Evolutionary conservation across 2,329 filamentous ascomycete genomes (phyloP).

Genomic region (Ascochyta rabiei): DNA sequence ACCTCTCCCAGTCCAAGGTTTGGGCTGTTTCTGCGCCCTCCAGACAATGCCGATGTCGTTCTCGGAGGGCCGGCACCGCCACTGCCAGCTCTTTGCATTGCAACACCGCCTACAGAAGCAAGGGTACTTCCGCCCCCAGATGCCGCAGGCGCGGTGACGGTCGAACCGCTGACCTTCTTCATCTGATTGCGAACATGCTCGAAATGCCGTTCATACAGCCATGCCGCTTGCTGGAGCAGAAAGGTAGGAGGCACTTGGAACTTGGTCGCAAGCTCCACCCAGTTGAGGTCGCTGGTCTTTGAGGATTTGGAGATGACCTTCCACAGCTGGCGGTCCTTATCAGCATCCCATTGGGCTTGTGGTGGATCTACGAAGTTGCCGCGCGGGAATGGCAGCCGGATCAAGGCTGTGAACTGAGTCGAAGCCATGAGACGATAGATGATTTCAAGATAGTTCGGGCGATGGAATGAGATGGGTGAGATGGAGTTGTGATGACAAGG

Average conservation of each 20-base stretch:
- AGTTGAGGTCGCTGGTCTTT: conserved; percentile 82
- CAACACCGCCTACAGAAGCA: conserved; percentile 46
- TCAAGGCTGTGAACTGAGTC: conserved; percentile 71
- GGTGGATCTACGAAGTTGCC: conserved; percentile 90
- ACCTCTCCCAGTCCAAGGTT: conserved; percentile 56
- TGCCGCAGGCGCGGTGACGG: conserved; percentile 59
- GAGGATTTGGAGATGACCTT: conserved; percentile 82
- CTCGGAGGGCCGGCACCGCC: conserved; percentile 51
- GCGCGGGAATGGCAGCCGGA: conserved; percentile 87
- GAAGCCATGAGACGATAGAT: conserved; percentile 27
- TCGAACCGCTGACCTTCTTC: conserved; percentile 70
- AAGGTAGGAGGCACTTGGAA: conserved; percentile 90
- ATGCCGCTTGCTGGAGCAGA: conserved; percentile 89
- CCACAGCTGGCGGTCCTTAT: conserved; percentile 89
- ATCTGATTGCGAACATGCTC: conserved; percentile 91
- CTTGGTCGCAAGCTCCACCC: conserved; percentile 76
- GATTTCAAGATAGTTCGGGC: not conserved
- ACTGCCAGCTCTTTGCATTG: conserved; percentile 60
- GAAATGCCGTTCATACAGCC: conserved; percentile 89
- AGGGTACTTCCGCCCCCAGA: conserved; percentile 52
- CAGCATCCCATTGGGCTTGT: conserved; percentile 82
- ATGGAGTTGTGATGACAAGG: conserved; percentile 10
- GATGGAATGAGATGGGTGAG: conserved; percentile 9
- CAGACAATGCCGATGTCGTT: conserved; percentile 61
- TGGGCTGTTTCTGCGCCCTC: conserved; percentile 64